Conservation (phyloP, 306 rosid genomes). For the Rosa multiflora region DNA sequence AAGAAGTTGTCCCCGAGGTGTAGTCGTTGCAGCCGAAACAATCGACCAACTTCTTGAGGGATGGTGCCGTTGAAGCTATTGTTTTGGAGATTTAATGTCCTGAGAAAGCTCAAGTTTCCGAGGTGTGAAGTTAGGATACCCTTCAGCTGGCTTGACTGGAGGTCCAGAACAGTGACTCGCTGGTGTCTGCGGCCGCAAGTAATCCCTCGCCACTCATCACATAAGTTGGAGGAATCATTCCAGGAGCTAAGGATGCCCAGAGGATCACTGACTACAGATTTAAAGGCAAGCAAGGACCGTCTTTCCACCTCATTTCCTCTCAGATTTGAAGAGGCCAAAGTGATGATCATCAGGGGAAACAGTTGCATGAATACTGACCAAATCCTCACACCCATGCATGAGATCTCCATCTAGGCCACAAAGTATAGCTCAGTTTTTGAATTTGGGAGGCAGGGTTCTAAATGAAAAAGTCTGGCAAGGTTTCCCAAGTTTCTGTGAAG, state of each 20-base stretch:
- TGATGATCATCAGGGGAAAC: background rate
- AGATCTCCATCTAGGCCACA: background rate
- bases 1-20: slow-evolving; percentile 10
- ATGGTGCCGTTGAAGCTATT: slow-evolving; percentile 16
- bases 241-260: slow-evolving; percentile 21
- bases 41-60: slow-evolving; percentile 27
- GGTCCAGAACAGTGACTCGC: slow-evolving; percentile 21
- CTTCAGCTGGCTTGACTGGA: background rate
- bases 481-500: background rate
- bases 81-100: slow-evolving; percentile 8
- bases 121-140: slow-evolving; percentile 21
- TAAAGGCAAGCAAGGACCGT: background rate
- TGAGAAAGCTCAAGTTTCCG: slow-evolving; percentile 31
- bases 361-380: background rate
- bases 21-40: slow-evolving; percentile 12
- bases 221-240: slow-evolving; percentile 31
- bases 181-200: slow-evolving; percentile 9
- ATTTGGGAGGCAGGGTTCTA: background rate
- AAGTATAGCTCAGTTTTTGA: background rate
- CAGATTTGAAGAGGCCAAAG: background rate
- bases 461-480: background rate
- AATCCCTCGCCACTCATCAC: slow-evolving; percentile 31
- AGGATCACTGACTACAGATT: background rate
- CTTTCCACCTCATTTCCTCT: background rate
- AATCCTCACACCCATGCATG: background rate